Conservation (phyloP, 768 basidiomycete genomes). For the Termitomyces sp. region DNA sequence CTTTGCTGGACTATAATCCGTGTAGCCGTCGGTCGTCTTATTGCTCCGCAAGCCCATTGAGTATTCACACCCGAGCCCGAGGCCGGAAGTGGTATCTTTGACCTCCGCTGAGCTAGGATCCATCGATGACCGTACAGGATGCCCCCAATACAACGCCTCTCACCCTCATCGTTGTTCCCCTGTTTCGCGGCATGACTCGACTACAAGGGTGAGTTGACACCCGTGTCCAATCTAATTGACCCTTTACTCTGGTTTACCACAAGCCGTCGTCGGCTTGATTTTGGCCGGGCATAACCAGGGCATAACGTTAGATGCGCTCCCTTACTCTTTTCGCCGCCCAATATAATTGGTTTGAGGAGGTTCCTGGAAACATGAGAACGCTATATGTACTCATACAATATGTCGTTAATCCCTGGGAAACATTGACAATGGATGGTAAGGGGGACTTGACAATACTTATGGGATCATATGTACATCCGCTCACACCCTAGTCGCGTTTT, state of each 20-base stretch:
- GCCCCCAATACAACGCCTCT: background rate
- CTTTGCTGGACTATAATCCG: background rate
- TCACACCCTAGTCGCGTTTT: background rate
- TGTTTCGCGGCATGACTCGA: conserved; percentile 5
- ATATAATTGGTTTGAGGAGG: no score
- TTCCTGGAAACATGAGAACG: background rate
- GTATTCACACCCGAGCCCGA: background rate
- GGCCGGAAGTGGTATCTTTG: conserved; percentile 4
- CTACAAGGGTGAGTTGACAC: background rate
- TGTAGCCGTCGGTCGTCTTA: background rate
- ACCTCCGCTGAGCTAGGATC: conserved; percentile 13
- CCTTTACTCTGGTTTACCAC: background rate
- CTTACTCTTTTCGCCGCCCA: background rate
- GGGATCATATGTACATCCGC: background rate
- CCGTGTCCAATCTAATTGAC: background rate
- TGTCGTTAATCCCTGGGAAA: background rate
- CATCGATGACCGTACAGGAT: background rate
- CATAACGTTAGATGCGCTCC: background rate
- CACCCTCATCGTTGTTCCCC: background rate
- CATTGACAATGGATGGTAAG: background rate
- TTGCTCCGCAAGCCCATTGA: conserved; percentile 1
- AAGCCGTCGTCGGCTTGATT: background rate
- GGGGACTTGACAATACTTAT: background rate
- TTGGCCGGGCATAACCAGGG: background rate
- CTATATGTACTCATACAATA: background rate